Evolutionary conservation across 345 rosid species (phyloP), one percentile per base, ranked within the genome.

Genomic region (Salix brachista): DNA sequence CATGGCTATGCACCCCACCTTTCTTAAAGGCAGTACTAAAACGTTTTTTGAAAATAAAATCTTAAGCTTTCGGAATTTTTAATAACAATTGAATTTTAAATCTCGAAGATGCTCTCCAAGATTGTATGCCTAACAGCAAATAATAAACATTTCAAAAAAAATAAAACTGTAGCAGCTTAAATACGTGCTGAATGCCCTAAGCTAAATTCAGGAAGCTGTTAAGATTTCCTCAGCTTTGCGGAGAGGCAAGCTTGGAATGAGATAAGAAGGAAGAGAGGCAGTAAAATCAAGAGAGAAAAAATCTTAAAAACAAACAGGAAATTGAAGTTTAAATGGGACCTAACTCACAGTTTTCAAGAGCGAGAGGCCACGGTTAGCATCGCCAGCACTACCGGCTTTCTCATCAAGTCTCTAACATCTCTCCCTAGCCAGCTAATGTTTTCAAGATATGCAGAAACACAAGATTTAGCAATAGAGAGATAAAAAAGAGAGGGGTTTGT

Each of bases 281-380:
- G 30, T 1, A 74, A 65, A 62, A 48, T n/a, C 65, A 58, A 65
- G 14, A 36, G 28, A 34, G 3, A 56, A 17, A 19, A 54, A 54
- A 21, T 62, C n/a, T 50, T 18, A 64, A 52, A 41, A 79, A 56
- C 54, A 67, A 85, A 34, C 75, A 83, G 66, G 77, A 74, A 46
- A 72, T 69, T 50, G 62, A 70, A 80, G 78, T 19, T 11, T 14
- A 71, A 78, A 82, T 26, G 79, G 77, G 82, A 84, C 85, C 76
- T 62, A 78, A 80, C 78, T 79, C 80, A 71, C 78, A 58, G 67
- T 64, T 52, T 36, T 26, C 32, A 42, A 62, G 36, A 41, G 69
- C 10, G 78, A 69, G 41, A 76, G 14, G 81, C 75, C 79, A 54
- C 70, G 28, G 76, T 70, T 21, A 69, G 65, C 68, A 60, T 28